These are phyloP conservation scores for Glutinoglossum americanum DNA, from an alignment of 495 filamentous ascomycete genomes.

Conservation along the genomic window DNA sequence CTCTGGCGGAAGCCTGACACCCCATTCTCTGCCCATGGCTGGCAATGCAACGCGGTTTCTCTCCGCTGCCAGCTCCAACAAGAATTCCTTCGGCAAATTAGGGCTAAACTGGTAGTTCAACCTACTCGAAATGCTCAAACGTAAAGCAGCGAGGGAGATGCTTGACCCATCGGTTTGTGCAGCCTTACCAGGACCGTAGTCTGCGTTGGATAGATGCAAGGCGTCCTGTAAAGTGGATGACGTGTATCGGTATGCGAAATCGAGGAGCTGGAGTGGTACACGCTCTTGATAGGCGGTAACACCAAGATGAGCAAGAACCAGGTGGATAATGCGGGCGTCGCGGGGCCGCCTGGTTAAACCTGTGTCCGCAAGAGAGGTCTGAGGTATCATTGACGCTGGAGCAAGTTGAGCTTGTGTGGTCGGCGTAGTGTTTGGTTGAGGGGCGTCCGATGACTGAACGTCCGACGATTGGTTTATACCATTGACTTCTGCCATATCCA, in stretches of 20 bases:
- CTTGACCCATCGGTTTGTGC: conserved; percentile 17
- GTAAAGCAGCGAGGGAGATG: conserved; percentile 33
- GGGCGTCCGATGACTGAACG: neutral
- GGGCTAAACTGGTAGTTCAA: conserved; percentile 43
- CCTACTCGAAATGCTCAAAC: conserved; percentile 41
- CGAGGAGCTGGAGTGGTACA: conserved; percentile 81
- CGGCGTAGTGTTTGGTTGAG: neutral
- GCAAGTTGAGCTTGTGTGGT: neutral
- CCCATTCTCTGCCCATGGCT: conserved; percentile 53
- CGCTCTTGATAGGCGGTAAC: conserved; percentile 83
- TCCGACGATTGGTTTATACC: neutral
- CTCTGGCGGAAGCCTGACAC: conserved; percentile 72
- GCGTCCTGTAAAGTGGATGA: conserved; percentile 32
- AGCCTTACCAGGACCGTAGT: conserved; percentile 15
- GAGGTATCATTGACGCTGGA: conserved; percentile 9
- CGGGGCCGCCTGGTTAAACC: conserved; percentile 56
- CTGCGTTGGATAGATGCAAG: conserved; percentile 26
- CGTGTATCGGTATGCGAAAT: conserved; percentile 83
- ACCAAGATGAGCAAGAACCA: conserved; percentile 70
- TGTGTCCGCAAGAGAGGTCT: conserved; percentile 35
- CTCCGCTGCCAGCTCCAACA: conserved; percentile 63
- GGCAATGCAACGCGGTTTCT: conserved; percentile 66
- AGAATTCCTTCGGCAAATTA: conserved; percentile 60
- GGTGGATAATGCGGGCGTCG: conserved; percentile 77
- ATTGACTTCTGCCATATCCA: neutral